Base-by-base conservation (phyloP, 768 basidiomycete species). In the Neoboletus magnificus region DNA sequence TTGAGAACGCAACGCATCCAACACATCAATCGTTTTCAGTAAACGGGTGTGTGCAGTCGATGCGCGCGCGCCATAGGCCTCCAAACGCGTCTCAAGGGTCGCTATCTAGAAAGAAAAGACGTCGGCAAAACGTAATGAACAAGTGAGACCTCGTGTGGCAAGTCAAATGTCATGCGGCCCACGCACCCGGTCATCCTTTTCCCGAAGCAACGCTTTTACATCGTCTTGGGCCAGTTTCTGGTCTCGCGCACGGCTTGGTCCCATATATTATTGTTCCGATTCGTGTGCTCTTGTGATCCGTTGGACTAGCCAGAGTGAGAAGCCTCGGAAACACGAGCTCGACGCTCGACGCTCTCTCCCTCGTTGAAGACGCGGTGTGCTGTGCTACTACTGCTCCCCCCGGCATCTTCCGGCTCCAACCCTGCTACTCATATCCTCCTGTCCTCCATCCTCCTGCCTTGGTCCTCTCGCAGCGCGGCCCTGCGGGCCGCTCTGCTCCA, bases 21-120 rank as follows among this genome's bases (percentile, higher is more conserved):
- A 65, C 3, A 75, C 69, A 58, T 83, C 81, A 11, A 82, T 70
- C 0, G 80, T 76, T n/a, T 75, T 68, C 42, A 77, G 57, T 23
- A 85, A 71, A 23, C 82, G 80, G 18, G 71, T 70, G 16, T 80
- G 79, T 2, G 78, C 59, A 18, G 77, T 71, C 2, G 81, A 77
- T 11, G 72, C 64, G 13, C 73, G 75, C 10, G 78, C 72, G 9
- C 57, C 66, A 44, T 77, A 68, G 3, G 73, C 75, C 20, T 74
- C 66, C 22, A 75, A 50, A 50, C 72, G 67, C 9, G 62, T 52
- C 43, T 74, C 62, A 23, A 77, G 66, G 27, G 22, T 43, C 10
- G 57, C 35, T 44, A 74, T 69, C 72, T 74, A 22, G 27, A 36
- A n/a, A 11, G n/a, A 29, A 23, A 44, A 45, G n/a, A 29, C 11